These are phyloP conservation scores for Nemania serpens DNA, from an alignment of 2,329 filamentous ascomycete species.

Conservation along the genomic window DNA sequence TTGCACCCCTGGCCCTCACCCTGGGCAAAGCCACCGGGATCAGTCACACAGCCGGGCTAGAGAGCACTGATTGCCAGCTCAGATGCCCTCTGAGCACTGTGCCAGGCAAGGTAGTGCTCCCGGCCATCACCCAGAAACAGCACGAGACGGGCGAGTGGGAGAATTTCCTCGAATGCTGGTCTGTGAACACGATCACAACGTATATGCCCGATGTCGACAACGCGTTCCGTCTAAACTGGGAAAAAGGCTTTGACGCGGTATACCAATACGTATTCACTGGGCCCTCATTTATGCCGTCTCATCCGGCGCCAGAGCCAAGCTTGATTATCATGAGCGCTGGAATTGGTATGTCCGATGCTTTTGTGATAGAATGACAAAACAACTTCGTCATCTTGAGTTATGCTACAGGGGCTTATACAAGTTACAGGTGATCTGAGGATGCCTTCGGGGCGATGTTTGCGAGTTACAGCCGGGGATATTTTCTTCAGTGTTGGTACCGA, in stretches of 20 bases:
- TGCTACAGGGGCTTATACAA: not conserved
- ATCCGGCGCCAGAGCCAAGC: conserved; percentile 6
- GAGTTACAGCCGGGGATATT: conserved; percentile 4
- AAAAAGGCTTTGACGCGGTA: conserved; percentile 11
- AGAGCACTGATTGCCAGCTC: conserved; percentile 11
- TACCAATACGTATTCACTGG: conserved; percentile 15
- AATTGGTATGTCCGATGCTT: conserved; percentile 6
- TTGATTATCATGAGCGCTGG: conserved; percentile 13
- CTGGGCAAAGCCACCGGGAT: not conserved
- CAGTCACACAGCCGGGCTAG: not conserved
- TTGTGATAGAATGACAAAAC: not conserved
- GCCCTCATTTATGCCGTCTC: conserved; percentile 8
- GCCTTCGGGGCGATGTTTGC: conserved; percentile 13
- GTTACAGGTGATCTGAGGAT: conserved; percentile 9
- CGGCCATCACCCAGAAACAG: conserved; percentile 9
- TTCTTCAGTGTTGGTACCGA: conserved; percentile 15
- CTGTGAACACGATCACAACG: conserved; percentile 5
- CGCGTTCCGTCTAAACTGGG: conserved; percentile 14
- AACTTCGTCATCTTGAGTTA: not conserved
- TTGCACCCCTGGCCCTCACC: not conserved
- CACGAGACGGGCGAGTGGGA: conserved; percentile 15
- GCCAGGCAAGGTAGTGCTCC: not conserved
- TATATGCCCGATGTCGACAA: conserved; percentile 17
- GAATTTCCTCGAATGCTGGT: conserved; percentile 17
- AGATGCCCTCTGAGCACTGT: conserved; percentile 7